Base-by-base conservation (phyloP, 73 alveolate genomes). In the Vitrella brassicaformis region DNA sequence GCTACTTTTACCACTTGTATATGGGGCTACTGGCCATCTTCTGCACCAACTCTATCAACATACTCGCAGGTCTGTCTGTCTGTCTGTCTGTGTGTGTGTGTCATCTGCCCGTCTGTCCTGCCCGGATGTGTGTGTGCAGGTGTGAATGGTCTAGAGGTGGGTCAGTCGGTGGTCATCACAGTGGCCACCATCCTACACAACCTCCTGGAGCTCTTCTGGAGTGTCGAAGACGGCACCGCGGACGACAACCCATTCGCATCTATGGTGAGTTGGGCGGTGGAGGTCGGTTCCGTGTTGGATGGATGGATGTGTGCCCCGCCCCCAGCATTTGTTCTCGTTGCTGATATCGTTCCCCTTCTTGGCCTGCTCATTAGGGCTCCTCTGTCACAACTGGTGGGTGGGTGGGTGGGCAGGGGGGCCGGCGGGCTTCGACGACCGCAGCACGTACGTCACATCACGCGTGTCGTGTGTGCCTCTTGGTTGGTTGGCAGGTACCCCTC, bases 141-240 rank as follows among this genome's bases (percentile, higher is more conserved):
- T 19, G 90, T 95, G 19, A 95, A 95, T 81, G 99, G 99, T 22
- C 75, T 95, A 26, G 99, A 95, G 90, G 97, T 91, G 9, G 97
- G 98, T 25, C 95, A 95, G 82, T 86, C 96, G 71, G 75, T 93
- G 73, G 85, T 95, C 14, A 95, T 95, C 45, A 96, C 96, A 1
- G 82, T 86, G 68, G 85, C 92, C 45, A 88, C 89, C 27, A 73
- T 92, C 31, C 70, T 94, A 67, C 94, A 91, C 85, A 39, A 39
- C 56, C 56, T 39, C 56, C 4, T 39, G n/a, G n/a, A n/a, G n/a
- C n/a, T n/a, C n/a, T n/a, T n/a, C n/a, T n/a, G n/a, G n/a, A n/a
- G n/a, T n/a, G n/a, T n/a, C n/a, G n/a, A n/a, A n/a, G n/a, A n/a
- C n/a, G n/a, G n/a, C n/a, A 71, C 74, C 75, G 31, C 47, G 39